phyloP scores from a whole-genome alignment of 2,329 filamentous ascomycete species.

The Aureobasidium namibiae region DNA sequence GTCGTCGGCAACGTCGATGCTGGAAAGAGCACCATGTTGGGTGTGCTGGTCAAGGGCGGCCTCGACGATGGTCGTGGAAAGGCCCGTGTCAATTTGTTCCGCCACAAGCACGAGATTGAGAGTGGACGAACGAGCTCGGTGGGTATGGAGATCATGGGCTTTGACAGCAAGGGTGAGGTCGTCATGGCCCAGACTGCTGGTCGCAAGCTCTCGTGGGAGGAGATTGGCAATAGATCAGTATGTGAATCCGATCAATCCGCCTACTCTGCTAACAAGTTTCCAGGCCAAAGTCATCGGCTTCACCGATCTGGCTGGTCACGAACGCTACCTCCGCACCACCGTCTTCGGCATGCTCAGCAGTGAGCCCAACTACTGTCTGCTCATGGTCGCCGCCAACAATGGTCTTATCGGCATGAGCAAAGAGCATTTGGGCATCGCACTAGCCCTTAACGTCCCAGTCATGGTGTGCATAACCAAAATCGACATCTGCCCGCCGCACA shows the following conservation, averaged over 20 bases:
- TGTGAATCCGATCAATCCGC: constrained; percentile 9
- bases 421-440: constrained; percentile 89
- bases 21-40: constrained; percentile 92
- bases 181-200: constrained; percentile 75
- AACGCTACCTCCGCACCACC: constrained; percentile 88
- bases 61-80: constrained; percentile 91
- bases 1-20: constrained; percentile 98
- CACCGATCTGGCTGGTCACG: constrained; percentile 90
- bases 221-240: constrained; percentile 84
- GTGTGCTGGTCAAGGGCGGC: constrained; percentile 89
- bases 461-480: constrained; percentile 99
- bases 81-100: constrained; percentile 89
- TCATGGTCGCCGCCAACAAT: constrained; percentile 98
- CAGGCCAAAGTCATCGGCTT: constrained; percentile 90
- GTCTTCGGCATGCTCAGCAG: constrained; percentile 92
- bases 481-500: constrained; percentile 93
- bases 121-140: constrained; percentile 92
- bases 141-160: constrained; percentile 98
- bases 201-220: constrained; percentile 88
- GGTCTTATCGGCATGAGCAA: constrained; percentile 96
- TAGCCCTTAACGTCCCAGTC: constrained; percentile 91
- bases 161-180: constrained; percentile 77
- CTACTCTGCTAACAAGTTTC: background rate
- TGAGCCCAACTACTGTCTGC: constrained; percentile 91
- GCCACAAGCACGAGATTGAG: constrained; percentile 97